These are phyloP conservation scores for Eucalyptus pauciflora DNA, from an alignment of 345 rosid species.

Conservation along the genomic window DNA sequence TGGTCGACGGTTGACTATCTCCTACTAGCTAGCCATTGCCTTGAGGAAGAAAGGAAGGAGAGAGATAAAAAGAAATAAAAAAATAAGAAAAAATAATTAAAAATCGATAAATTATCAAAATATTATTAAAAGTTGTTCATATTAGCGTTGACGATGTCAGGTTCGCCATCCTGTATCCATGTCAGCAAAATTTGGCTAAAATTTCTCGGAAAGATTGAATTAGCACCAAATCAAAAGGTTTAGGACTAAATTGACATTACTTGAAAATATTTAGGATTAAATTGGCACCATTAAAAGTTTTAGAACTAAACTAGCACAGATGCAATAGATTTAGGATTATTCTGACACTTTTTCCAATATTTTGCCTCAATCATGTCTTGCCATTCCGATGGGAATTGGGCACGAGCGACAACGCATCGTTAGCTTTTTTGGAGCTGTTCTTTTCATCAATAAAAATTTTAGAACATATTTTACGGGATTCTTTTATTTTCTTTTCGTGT, in stretches of 20 bases:
- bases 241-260: no score
- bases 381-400: background rate
- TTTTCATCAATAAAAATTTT: background rate
- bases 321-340: fast-evolving
- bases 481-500: no score
- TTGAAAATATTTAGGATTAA: no score
- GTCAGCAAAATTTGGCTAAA: no score
- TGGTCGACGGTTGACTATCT: fast-evolving
- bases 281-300: no score
- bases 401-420: background rate
- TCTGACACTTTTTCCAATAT: fast-evolving
- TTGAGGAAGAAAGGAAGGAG: no score
- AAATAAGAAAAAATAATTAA: no score
- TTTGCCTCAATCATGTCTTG: background rate
- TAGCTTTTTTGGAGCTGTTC: background rate
- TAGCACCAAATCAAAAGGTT: fast-evolving
- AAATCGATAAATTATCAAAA: no score
- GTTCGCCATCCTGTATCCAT: fast-evolving
- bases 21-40: fast-evolving
- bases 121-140: no score
- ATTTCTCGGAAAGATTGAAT: no score
- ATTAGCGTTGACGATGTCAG: fast-evolving
- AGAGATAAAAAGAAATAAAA: no score
- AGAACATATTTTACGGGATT: background rate
- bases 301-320: fast-evolving